These are phyloP conservation scores for Pseudogymnoascus sp. DNA, from an alignment of 2,329 filamentous ascomycete species.

Conservation along the genomic window DNA sequence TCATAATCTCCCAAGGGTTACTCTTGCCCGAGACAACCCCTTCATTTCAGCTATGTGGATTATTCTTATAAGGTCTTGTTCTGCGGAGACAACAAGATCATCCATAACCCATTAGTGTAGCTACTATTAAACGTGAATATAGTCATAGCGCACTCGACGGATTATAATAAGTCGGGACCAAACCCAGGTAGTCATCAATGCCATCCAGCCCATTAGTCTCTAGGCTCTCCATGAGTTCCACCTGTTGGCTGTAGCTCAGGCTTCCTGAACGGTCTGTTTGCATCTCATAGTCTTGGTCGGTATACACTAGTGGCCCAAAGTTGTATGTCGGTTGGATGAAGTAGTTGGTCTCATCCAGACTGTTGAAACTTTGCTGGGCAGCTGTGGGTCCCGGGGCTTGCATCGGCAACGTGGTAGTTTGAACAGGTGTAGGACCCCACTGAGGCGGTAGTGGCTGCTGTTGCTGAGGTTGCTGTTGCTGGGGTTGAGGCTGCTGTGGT, in stretches of 20 bases:
- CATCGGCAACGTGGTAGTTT: neutral
- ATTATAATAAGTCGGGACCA: constrained; percentile 1
- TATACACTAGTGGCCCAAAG: constrained; percentile 26
- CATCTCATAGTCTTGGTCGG: constrained; percentile 38
- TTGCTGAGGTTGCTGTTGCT: neutral
- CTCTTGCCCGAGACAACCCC: neutral
- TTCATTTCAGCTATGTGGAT: neutral
- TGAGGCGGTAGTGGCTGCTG: constrained; percentile 22
- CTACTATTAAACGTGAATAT: neutral
- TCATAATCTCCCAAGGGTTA: neutral
- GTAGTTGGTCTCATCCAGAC: constrained; percentile 22
- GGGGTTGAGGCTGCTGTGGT: neutral
- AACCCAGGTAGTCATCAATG: constrained; percentile 39
- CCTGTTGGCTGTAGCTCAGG: constrained; percentile 72
- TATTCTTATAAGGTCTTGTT: neutral
- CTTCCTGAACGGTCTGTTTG: constrained; percentile 54
- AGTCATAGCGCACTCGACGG: neutral
- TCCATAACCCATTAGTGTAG: neutral
- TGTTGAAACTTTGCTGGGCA: neutral
- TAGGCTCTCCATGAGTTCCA: constrained; percentile 74
- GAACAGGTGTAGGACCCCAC: constrained; percentile 21
- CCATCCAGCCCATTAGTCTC: constrained; percentile 61
- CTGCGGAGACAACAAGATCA: neutral
- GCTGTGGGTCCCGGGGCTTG: neutral
- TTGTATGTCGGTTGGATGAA: constrained; percentile 24